Base-by-base conservation (phyloP, 129 eudicot species). In the Daucus carota region DNA sequence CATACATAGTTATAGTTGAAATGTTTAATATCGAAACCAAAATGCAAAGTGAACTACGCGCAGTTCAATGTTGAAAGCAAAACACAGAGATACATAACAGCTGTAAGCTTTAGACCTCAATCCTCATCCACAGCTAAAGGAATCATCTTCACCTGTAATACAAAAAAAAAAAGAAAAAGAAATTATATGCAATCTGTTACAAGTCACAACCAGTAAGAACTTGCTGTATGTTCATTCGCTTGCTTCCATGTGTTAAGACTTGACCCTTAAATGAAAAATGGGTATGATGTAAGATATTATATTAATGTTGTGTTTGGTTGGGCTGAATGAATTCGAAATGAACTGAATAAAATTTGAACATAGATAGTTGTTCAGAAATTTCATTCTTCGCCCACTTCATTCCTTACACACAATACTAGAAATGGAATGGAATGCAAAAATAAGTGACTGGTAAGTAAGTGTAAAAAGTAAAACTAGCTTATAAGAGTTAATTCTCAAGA, bases 71-170 rank as follows among this genome's bases (percentile, higher is more conserved):
- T 34, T 42, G 48, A 54, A 26, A 57, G 33, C 7, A 38, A 73
- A 57, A 22, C 13, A 8, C 20, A 29, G n/a, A 66, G 0, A n/a
- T n/a, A 66, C 40, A 66, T 15, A 0, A 48, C 44, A 18, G 62
- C 47, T 31, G 44, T 20, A 48, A 73, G 54, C 66, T 47, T 46
- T 41, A 73, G 5, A 36, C 40, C 40, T 36, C 40, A 36, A 31
- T 52, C 67, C 2, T 73, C 65, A 31, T 75, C 69, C 22, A 42
- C 43, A 76, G 60, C 79, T 59, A 76, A 24, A 15, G 73, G 79
- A 71, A 41, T 63, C 2, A 28, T 40, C 72, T 63, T 42, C 79
- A 76, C 73, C 79, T 76, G 79, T 40, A 76, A 62, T 3, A 60
- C 71, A 14, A 26, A 46, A 33, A 41, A 1, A 17, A 36, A 34